Evolutionary conservation across 306 rosid genomes (phyloP).

Genomic region (Prunus padus): DNA sequence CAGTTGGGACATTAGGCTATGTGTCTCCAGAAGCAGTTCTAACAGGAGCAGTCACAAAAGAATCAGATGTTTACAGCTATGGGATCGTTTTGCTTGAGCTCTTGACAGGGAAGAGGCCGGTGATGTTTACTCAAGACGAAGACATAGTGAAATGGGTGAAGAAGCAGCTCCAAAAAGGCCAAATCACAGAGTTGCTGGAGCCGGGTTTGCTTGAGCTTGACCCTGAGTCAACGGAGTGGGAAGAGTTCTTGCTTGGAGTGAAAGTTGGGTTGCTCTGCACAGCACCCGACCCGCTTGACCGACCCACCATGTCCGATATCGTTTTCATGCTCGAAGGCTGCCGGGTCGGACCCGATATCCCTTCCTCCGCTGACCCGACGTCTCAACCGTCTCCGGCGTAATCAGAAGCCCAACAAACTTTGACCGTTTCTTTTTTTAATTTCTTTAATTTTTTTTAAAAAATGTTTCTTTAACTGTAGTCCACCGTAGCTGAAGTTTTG

Average conservation of each 20-base stretch:
- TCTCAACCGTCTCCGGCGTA: constrained; percentile 77
- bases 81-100: constrained; percentile 84
- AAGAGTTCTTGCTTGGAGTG: constrained; percentile 86
- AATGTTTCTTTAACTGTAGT: neutral
- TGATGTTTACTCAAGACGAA: constrained; percentile 90
- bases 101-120: constrained; percentile 81
- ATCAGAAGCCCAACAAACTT: neutral
- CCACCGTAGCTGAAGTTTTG: constrained; percentile 19
- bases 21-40: constrained; percentile 77
- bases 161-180: constrained; percentile 83
- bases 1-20: constrained; percentile 81
- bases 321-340: constrained; percentile 99
- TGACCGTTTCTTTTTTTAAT: neutral
- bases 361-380: constrained; percentile 89
- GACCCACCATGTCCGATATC: constrained; percentile 94
- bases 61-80: constrained; percentile 88
- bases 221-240: constrained; percentile 97
- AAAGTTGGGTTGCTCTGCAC: constrained; percentile 93
- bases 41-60: constrained; percentile 77
- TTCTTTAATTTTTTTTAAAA: neutral
- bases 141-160: constrained; percentile 97
- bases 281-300: constrained; percentile 84
- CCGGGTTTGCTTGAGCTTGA: constrained; percentile 92
- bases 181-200: constrained; percentile 76
- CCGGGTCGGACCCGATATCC: constrained; percentile 84